These are phyloP conservation scores for Fonsecaea nubica DNA, from an alignment of 2,329 filamentous ascomycete species.

Conservation along the genomic window DNA sequence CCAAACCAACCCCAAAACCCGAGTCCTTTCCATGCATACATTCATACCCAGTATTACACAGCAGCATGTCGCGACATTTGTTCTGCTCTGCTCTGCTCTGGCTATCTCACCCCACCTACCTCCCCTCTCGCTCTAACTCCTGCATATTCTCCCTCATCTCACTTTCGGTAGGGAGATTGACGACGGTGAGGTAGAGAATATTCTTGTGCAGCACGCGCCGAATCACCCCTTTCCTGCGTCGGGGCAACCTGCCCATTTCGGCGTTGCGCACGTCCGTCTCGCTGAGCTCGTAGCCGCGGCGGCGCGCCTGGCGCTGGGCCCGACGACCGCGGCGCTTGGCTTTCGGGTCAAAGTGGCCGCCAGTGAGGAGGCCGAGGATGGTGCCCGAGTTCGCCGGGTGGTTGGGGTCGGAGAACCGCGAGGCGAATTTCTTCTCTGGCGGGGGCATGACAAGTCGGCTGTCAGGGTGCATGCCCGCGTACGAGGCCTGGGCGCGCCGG, in stretches of 20 bases:
- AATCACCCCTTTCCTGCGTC: constrained; percentile 19
- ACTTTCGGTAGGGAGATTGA: constrained; percentile 34
- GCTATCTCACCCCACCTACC: neutral
- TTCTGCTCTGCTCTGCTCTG: too few species aligned
- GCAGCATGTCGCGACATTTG: too few species aligned
- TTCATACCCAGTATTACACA: too few species aligned
- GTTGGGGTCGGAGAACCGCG: constrained; percentile 59
- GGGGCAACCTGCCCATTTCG: constrained; percentile 31
- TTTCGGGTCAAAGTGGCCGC: constrained; percentile 45
- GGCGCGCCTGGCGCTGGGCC: constrained; percentile 25
- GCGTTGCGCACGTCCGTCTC: constrained; percentile 31
- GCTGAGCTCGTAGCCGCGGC: constrained; percentile 27
- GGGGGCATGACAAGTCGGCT: constrained; percentile 46
- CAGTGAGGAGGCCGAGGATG: constrained; percentile 55
- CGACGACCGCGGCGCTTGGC: constrained; percentile 22
- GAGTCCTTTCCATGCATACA: too few species aligned
- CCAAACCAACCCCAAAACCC: too few species aligned
- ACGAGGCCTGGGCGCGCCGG: constrained; percentile 55
- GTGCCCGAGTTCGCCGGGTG: constrained; percentile 59
- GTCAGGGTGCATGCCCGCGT: constrained; percentile 49
- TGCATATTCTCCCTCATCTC: constrained; percentile 34
- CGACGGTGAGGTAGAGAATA: constrained; percentile 34
- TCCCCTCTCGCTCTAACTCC: constrained; percentile 11
- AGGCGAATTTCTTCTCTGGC: constrained; percentile 50
- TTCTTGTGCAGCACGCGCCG: constrained; percentile 28